Evolutionary conservation across 805 yeast genomes (phyloP), one percentile per base, ranked within the genome.

Genomic region (Candida chilensis): DNA sequence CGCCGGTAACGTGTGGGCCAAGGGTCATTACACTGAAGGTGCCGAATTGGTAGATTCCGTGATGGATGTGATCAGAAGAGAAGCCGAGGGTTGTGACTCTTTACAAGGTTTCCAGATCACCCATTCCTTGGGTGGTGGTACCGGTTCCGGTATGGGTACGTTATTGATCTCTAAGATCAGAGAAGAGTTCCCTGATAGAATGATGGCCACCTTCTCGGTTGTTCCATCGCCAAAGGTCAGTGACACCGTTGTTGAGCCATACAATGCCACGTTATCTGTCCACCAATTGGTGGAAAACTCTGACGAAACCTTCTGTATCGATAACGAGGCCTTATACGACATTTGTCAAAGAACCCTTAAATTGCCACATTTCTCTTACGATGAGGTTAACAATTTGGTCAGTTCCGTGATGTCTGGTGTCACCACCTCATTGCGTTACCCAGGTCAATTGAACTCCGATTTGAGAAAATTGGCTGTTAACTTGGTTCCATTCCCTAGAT

Each of bases 131-230:
- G 87, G 87, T 50, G 87, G 96, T 61, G 96, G 96, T 67, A 87
- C 96, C 33, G 96, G 96, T 51, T 84, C 95, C 19, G 96, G 96
- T 59, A 78, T 87, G 86, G 96, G 96, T 54, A 87, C 96, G 27
- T 60, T 87, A 45, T 70, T 87, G 50, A 74, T 87, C 47, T 74
- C 87, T 36, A 80, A 79, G 53, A 81, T 87, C 50, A 76, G 88
- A 59, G 96, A 87, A 56, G 95, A 87, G 57, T 87, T 78, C 49
- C 90, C 94, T 30, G 96, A 87, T 60, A 76, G 95, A 66, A 87
- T 87, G 95, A 77, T 85, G 81, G 94, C 95, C 16, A 85, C 95
- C 19, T 87, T 85, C 52, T 86, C 95, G 8, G 95, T 87, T 34
- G 79, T 86, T 40, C 96, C 96, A 29, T 81, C 94, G 25, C 92